A percentile compares a stretch with the other conserved stretches of the same genome.
These are phyloP conservation scores for Cladophialophora immunda DNA, from an alignment of 2,329 filamentous ascomycete species.

Conservation along the genomic window DNA sequence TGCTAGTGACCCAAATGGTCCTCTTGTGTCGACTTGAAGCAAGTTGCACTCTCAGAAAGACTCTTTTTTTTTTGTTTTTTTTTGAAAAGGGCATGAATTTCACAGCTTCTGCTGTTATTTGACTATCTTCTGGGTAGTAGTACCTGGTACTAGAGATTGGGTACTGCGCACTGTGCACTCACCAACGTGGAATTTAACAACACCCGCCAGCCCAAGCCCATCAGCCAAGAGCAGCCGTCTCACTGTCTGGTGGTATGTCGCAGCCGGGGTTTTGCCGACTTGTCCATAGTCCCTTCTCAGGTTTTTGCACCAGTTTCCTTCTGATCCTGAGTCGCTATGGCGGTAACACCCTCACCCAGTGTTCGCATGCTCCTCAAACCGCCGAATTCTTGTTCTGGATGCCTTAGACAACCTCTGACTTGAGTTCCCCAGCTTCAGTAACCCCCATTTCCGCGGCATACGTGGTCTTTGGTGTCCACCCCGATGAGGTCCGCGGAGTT, in stretches of 20 bases:
- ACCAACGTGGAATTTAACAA: not conserved
- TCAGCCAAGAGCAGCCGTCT: not conserved
- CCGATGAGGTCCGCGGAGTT: constrained; percentile 76
- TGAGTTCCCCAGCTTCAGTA: constrained; percentile 48
- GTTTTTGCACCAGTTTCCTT: too few relatives aligned
- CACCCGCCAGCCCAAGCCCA: not conserved
- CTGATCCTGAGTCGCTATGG: not conserved
- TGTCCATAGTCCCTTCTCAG: not conserved
- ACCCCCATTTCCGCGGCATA: constrained; percentile 67
- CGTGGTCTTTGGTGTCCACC: constrained; percentile 77
- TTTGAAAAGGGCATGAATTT: too few relatives aligned
- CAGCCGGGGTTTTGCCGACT: not conserved
- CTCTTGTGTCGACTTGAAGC: too few relatives aligned
- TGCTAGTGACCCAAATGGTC: too few relatives aligned
- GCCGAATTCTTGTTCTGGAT: constrained; percentile 44
- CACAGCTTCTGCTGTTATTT: not conserved
- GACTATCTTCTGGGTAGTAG: not conserved
- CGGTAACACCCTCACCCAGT: too few relatives aligned
- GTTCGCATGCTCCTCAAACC: constrained; percentile 30
- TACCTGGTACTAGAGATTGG: too few relatives aligned
- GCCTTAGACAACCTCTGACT: constrained; percentile 42
- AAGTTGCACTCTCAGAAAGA: too few relatives aligned
- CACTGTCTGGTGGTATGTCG: not conserved
- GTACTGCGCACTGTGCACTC: not conserved
- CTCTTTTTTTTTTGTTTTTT: too few relatives aligned